These are phyloP conservation scores for Microdochium trichocladiopsis DNA, from an alignment of 2,329 filamentous ascomycete species.

Conservation along the genomic window DNA sequence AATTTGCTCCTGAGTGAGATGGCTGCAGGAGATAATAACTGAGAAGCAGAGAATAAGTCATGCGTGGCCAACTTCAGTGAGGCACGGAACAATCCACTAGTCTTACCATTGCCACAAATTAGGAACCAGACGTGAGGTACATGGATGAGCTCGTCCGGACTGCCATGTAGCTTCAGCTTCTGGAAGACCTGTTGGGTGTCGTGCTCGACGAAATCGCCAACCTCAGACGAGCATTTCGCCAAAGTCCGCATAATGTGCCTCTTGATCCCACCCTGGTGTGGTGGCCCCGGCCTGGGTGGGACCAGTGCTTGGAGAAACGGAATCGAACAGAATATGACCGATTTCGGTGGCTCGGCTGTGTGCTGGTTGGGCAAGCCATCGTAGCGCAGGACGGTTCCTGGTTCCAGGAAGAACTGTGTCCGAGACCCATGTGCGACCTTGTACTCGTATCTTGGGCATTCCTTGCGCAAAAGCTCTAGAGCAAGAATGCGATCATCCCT, in stretches of 20 bases:
- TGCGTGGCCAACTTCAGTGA: too few relatives aligned
- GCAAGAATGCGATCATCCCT: neutral
- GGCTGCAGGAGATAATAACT: neutral
- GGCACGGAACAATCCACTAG: neutral
- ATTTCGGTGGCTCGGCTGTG: neutral
- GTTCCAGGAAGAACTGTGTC: neutral
- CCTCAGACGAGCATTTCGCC: neutral
- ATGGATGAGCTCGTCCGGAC: neutral
- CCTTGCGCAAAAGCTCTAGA: neutral
- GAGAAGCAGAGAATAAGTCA: neutral
- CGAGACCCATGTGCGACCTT: neutral
- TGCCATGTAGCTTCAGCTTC: neutral
- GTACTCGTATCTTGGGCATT: neutral
- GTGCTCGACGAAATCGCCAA: neutral
- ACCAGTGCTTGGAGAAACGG: neutral
- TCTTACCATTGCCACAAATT: neutral
- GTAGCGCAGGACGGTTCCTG: neutral
- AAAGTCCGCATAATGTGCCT: neutral
- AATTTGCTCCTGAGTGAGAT: neutral
- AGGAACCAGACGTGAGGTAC: neutral
- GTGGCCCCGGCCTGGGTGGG: neutral
- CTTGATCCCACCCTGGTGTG: neutral
- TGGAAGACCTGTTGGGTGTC: neutral
- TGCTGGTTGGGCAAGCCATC: neutral
- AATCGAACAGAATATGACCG: neutral